Evolutionary conservation across 2,329 filamentous ascomycete genomes (phyloP).

Genomic region (Calonectria pauciramosa): DNA sequence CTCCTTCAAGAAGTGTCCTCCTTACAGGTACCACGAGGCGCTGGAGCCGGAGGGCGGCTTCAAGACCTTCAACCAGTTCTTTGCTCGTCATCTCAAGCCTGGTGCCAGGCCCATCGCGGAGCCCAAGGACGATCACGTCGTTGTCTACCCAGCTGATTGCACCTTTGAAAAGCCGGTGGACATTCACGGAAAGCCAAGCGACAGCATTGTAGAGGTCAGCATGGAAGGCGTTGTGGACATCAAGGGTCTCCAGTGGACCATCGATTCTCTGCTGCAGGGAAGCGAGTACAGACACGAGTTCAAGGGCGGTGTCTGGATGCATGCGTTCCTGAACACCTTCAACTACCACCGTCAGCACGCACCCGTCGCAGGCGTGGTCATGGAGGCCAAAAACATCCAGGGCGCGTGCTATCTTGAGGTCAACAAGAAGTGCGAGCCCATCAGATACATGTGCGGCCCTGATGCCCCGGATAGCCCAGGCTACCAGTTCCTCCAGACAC

Average conservation of each 20-base stretch:
- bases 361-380: constrained; percentile 53
- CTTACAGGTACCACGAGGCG: constrained; percentile 50
- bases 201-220: constrained; percentile 42
- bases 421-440: constrained; percentile 30
- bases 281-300: constrained; percentile 50
- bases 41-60: constrained; percentile 49
- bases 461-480: constrained; percentile 52
- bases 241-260: constrained; percentile 55
- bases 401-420: constrained; percentile 55
- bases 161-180: constrained; percentile 47
- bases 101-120: constrained; percentile 49
- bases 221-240: constrained; percentile 47
- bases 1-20: constrained; percentile 49
- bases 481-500: constrained; percentile 57
- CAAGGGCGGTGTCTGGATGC: constrained; percentile 56
- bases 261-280: constrained; percentile 51
- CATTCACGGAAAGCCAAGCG: constrained; percentile 7
- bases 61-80: constrained; percentile 57
- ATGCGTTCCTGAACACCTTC: constrained; percentile 54
- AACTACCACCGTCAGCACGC: constrained; percentile 60
- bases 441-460: constrained; percentile 39
- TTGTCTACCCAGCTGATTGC: constrained; percentile 54
- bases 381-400: constrained; percentile 54
- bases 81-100: constrained; percentile 53
- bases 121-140: constrained; percentile 44